Percentiles rank a stretch among this genome's conserved stretches.
Conservation (phyloP, 2,329 filamentous ascomycete species). For the Botrytis squamosa region DNA sequence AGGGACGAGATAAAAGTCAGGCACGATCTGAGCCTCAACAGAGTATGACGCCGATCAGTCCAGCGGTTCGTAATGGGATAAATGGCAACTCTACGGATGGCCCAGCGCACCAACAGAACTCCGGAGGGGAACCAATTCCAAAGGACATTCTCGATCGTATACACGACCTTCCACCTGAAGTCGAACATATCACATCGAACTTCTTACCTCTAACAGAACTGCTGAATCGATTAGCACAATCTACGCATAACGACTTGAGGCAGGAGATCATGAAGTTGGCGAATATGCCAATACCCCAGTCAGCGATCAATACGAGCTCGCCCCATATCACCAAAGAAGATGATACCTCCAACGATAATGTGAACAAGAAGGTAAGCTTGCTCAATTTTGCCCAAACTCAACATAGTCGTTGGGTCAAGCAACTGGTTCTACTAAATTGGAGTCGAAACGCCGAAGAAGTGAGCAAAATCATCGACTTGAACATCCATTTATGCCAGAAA, state of each 20-base stretch:
- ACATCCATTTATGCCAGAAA: slow-evolving; percentile 67
- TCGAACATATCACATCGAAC: slow-evolving; percentile 69
- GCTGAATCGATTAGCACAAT: slow-evolving; percentile 76
- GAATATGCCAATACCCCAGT: slow-evolving; percentile 59
- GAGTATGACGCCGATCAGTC: slow-evolving; percentile 36
- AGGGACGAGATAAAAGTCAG: slow-evolving; percentile 40
- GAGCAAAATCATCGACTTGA: slow-evolving; percentile 84
- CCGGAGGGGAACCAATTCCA: slow-evolving; percentile 27
- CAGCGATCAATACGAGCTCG: slow-evolving; percentile 53
- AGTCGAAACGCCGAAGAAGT: slow-evolving; percentile 75
- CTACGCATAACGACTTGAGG: slow-evolving; percentile 75
- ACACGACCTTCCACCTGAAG: slow-evolving; percentile 60
- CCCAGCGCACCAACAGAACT: slow-evolving; percentile 27
- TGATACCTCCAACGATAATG: slow-evolving; percentile 62
- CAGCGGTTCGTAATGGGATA: slow-evolving; percentile 32
- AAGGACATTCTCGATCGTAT: slow-evolving; percentile 44
- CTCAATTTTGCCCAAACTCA: slow-evolving; percentile 76
- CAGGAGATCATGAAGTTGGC: slow-evolving; percentile 70
- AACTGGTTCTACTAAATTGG: slow-evolving; percentile 89
- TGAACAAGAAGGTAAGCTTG: slow-evolving; percentile 72
- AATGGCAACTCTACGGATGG: slow-evolving; percentile 31
- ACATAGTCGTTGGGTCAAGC: slow-evolving; percentile 88
- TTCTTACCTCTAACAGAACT: slow-evolving; percentile 76
- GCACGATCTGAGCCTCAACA: slow-evolving; percentile 33
- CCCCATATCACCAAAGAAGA: slow-evolving; percentile 45